A percentile compares a stretch with the other conserved stretches of the same genome.
phyloP scores from a whole-genome alignment of 2,329 filamentous ascomycete genomes.

The Stagonosporopsis tanaceti region DNA sequence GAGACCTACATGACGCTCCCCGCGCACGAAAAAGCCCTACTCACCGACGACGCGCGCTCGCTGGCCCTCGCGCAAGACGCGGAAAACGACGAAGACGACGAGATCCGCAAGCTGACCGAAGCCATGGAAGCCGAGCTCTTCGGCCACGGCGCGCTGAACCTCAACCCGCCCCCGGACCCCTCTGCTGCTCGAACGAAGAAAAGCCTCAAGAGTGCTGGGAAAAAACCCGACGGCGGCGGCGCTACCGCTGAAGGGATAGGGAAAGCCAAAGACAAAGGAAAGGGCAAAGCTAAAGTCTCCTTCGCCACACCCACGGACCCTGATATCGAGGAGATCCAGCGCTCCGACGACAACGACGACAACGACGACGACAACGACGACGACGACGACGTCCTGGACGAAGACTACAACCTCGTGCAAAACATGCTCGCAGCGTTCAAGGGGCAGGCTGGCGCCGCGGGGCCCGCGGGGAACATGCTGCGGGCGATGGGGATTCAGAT shows the following conservation, averaged over 20 bases:
- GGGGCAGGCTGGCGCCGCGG: constrained; percentile 82
- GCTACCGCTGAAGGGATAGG: constrained; percentile 6
- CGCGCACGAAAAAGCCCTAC: constrained; percentile 42
- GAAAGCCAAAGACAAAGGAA: constrained; percentile 9
- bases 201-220: no score
- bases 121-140: constrained; percentile 78
- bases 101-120: constrained; percentile 70
- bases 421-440: constrained; percentile 95
- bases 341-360: constrained; percentile 76
- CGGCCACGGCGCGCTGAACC: constrained; percentile 69
- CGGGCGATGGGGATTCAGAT: constrained; percentile 84
- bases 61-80: constrained; percentile 53
- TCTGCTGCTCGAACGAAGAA: no score
- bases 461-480: constrained; percentile 87
- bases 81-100: constrained; percentile 56
- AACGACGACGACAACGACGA: constrained; percentile 68
- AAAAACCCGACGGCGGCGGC: no score
- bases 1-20: constrained; percentile 81
- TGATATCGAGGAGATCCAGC: constrained; percentile 60
- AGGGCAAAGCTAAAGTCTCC: constrained; percentile 25
- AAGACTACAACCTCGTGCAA: constrained; percentile 87
- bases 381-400: constrained; percentile 66
- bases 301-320: constrained; percentile 14
- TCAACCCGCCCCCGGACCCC: constrained; percentile 35
- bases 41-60: constrained; percentile 45